These are phyloP conservation scores for Rosa chinensis DNA, from an alignment of 306 rosid species.

Conservation along the genomic window DNA sequence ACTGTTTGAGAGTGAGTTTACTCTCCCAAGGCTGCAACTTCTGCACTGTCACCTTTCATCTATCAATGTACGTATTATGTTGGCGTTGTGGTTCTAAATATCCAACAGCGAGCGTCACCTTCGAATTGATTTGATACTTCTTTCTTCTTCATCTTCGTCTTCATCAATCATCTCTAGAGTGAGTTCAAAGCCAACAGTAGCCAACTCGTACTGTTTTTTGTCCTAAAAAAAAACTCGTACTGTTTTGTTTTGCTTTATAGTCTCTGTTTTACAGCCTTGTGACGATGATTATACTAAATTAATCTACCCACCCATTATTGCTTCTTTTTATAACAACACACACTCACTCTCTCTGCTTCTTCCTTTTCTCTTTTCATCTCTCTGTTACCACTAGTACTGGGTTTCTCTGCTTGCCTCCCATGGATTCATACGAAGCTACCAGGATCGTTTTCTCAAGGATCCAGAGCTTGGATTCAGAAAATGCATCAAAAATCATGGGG, in stretches of 20 bases:
- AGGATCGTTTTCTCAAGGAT: constrained; percentile 63
- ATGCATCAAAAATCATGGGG: constrained; percentile 93
- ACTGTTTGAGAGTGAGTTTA: background rate
- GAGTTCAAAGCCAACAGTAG: background rate
- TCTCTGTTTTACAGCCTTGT: background rate
- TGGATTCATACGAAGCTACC: constrained; percentile 86
- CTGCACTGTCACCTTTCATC: constrained; percentile 10
- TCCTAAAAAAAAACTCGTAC: background rate
- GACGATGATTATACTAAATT: background rate
- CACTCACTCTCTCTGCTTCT: constrained; percentile 2
- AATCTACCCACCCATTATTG: constrained; percentile 17
- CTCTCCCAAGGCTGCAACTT: constrained; percentile 31
- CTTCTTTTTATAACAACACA: background rate
- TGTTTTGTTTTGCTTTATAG: constrained; percentile 1
- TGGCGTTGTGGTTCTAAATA: constrained; percentile 10
- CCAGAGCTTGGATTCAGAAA: constrained; percentile 72
- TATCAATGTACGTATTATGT: background rate
- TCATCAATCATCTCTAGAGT: background rate
- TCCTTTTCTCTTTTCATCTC: background rate
- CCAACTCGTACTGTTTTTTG: background rate
- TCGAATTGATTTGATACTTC: background rate
- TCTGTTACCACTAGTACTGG: background rate
- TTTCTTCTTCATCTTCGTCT: background rate
- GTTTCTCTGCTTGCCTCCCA: constrained; percentile 9
- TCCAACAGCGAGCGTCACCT: background rate